Evolutionary conservation across 805 yeast species (phyloP), one percentile per base, ranked within the genome.

Genomic region (Isabelozyma rhagii): DNA sequence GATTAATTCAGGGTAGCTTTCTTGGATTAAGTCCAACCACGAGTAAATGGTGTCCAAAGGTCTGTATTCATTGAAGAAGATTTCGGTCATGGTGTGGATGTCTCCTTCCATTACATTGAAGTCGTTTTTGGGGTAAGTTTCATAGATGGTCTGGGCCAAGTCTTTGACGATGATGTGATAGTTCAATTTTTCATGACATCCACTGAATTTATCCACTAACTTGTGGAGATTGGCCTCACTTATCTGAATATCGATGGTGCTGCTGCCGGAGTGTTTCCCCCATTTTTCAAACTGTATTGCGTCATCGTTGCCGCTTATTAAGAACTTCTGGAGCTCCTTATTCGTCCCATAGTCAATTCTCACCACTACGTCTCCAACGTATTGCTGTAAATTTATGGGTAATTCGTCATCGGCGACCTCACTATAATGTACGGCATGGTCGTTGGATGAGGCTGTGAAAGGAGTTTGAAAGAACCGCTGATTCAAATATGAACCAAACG

Each of bases 61-160:
- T 51, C 92, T 75, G 67, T 82, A 90, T 46, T 82, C 84, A 52
- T 76, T 78, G 65, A 90, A 90, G 62, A 90, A 90, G 4, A 82
- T 53, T 51, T 84, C 88, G 0, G 73, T 57, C 46, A 56, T 51
- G 8, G 52, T 51, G 45, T 61, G 46, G 3, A 57, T 49, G 25
- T 58, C 49, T 9, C 54, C 48, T 52, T 51, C 44, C 14, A 7
- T 17, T 8, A 41, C 18, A n/a, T 15, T 11, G 18, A 41, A 41
- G 8, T 31, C 39, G 11, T 9, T n/a, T 2, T 57, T 48, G 1
- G 89, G 85, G 50, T 67, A 80, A 0, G 87, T 76, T 54, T 84
- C 86, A 51, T 60, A 75, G 0, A 87, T 72, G 0, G 78, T 67
- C 55, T 80, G 82, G 1, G 87, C 74, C 48, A 87, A 67, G 60